Conservation (phyloP, 345 rosid genomes). For the Pugionium cornutum region DNA sequence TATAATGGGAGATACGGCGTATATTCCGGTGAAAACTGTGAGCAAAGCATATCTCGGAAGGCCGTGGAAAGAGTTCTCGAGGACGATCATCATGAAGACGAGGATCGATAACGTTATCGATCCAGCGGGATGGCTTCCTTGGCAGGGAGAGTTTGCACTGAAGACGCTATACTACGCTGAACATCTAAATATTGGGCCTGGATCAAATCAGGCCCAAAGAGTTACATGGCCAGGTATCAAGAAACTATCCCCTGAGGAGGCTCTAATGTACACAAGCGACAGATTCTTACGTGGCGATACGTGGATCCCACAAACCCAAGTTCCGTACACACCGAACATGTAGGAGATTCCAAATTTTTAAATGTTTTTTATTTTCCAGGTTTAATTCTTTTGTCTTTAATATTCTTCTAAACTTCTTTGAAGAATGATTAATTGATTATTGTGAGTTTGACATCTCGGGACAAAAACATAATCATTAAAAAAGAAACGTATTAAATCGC, state of each 20-base stretch:
- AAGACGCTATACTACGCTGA: slow-evolving; percentile 64
- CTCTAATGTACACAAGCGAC: slow-evolving; percentile 38
- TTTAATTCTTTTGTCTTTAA: background rate
- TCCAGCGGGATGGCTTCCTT: slow-evolving; percentile 64
- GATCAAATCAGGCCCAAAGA: slow-evolving; percentile 46
- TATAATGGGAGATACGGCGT: slow-evolving; percentile 48
- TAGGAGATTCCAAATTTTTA: slow-evolving; percentile 26
- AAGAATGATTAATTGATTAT: slow-evolving; percentile 1
- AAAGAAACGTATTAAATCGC: background rate
- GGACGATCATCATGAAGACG: slow-evolving; percentile 60
- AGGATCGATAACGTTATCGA: slow-evolving; percentile 52
- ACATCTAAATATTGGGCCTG: slow-evolving; percentile 59
- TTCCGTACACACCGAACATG: slow-evolving; percentile 53
- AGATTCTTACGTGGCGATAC: slow-evolving; percentile 45
- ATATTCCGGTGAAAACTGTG: slow-evolving; percentile 37
- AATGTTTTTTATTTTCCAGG: background rate
- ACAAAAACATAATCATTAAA: background rate
- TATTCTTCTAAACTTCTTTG: background rate
- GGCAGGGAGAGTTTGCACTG: slow-evolving; percentile 50
- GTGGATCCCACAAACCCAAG: slow-evolving; percentile 55
- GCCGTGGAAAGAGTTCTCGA: slow-evolving; percentile 64
- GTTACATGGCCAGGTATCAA: slow-evolving; percentile 63
- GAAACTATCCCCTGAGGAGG: slow-evolving; percentile 34
- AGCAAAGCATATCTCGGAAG: slow-evolving; percentile 70
- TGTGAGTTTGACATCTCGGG: background rate